A percentile compares a stretch with the other conserved stretches of the same genome.
These are phyloP conservation scores for Ophiostoma triangulosporum DNA, from an alignment of 2,329 filamentous ascomycete genomes.

Conservation along the genomic window DNA sequence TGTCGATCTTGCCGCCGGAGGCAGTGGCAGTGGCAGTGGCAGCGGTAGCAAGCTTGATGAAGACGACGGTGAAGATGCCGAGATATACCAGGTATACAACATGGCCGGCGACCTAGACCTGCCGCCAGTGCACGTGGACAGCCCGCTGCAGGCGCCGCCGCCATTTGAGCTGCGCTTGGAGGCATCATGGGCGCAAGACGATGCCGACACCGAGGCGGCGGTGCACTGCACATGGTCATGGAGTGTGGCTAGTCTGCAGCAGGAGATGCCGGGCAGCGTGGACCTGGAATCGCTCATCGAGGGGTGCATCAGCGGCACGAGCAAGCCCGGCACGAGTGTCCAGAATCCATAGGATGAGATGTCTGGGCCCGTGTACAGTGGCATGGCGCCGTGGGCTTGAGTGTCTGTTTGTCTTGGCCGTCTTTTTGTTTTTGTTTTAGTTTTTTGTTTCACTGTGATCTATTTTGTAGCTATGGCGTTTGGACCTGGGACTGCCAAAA, in stretches of 20 bases:
- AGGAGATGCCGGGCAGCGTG: background rate
- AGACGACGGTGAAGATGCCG: constrained; percentile 19
- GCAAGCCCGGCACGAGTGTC: constrained; percentile 2
- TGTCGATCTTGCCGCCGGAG: too few relatives aligned
- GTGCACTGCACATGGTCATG: constrained; percentile 10
- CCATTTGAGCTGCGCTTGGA: constrained; percentile 12
- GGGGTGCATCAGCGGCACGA: constrained; percentile 9
- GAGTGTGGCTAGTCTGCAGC: constrained; percentile 1
- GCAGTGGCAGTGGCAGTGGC: too few relatives aligned
- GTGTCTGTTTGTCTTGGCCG: background rate
- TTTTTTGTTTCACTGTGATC: too few relatives aligned
- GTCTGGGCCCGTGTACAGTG: too few relatives aligned
- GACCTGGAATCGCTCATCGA: constrained; percentile 6
- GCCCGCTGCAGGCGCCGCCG: constrained; percentile 8
- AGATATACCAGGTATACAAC: constrained; percentile 22
- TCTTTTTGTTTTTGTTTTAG: background rate
- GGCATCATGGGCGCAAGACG: constrained; percentile 10
- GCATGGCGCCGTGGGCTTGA: too few relatives aligned
- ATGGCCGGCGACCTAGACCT: constrained; percentile 4
- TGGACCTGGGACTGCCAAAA: background rate
- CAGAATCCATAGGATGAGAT: background rate
- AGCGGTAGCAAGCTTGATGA: constrained; percentile 10
- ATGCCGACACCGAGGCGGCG: background rate
- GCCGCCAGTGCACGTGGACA: constrained; percentile 21
- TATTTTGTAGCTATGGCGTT: too few relatives aligned